A percentile compares a stretch with the other conserved stretches of the same genome.
These are phyloP conservation scores for Colletotrichum sp. DNA, from an alignment of 2,329 filamentous ascomycete species.

Conservation along the genomic window DNA sequence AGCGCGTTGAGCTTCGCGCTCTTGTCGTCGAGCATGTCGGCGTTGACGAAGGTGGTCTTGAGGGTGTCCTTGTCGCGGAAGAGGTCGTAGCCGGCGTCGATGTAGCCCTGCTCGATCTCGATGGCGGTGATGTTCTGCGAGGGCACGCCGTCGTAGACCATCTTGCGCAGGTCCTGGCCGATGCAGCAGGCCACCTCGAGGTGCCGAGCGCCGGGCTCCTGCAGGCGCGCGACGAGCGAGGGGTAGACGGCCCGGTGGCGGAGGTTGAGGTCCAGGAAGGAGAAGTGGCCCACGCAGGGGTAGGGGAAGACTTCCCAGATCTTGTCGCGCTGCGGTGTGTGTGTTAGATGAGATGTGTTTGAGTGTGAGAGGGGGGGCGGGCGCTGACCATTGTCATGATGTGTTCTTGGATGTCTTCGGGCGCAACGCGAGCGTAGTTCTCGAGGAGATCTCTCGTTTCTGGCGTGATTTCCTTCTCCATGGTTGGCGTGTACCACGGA, in stretches of 20 bases:
- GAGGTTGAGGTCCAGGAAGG: conserved; percentile 21
- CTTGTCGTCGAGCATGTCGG: conserved; percentile 23
- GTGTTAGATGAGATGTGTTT: neutral
- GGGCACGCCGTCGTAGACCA: conserved; percentile 28
- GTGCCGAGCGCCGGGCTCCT: conserved; percentile 19
- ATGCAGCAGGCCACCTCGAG: conserved; percentile 34
- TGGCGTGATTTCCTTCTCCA: neutral
- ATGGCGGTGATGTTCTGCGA: conserved; percentile 24
- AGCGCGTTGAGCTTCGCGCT: conserved; percentile 21
- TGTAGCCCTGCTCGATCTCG: conserved; percentile 25
- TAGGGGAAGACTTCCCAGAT: conserved; percentile 21
- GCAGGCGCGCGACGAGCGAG: conserved; percentile 20
- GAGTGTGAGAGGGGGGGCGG: too few relatives aligned
- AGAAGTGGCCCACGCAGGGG: conserved; percentile 20
- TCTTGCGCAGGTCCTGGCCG: conserved; percentile 30
- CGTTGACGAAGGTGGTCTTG: conserved; percentile 23
- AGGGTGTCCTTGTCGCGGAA: conserved; percentile 29
- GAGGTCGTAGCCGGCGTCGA: conserved; percentile 29
- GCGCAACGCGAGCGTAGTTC: conserved; percentile 4
- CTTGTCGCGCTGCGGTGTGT: conserved; percentile 1
- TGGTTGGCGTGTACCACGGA: conserved; percentile 15
- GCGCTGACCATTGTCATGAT: conserved; percentile 1
- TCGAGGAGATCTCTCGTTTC: conserved; percentile 15
- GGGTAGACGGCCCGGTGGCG: neutral
- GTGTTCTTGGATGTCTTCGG: conserved; percentile 5